These are phyloP conservation scores for Corynespora cassiicola DNA, from an alignment of 2,329 filamentous ascomycete species.

Conservation along the genomic window DNA sequence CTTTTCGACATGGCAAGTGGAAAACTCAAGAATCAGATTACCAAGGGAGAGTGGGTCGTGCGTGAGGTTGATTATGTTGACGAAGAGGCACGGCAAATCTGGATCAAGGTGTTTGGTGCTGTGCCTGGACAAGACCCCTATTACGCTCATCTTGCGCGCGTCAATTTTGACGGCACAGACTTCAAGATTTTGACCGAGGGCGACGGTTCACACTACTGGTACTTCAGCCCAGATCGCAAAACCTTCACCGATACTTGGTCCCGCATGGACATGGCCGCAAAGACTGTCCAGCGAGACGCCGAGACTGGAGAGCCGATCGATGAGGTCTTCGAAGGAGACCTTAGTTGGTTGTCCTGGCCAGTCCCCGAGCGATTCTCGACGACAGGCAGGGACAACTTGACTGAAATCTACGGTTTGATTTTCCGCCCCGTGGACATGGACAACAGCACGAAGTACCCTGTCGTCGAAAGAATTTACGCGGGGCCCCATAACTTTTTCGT, in stretches of 20 bases:
- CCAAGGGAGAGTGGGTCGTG: conserved; percentile 46
- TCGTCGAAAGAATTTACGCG: conserved; percentile 35
- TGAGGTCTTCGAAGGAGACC: conserved; percentile 20
- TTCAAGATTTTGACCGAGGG: conserved; percentile 31
- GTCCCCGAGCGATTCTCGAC: conserved; percentile 29
- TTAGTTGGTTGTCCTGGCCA: conserved; percentile 23
- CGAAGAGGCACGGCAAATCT: conserved; percentile 25
- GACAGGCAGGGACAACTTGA: conserved; percentile 29
- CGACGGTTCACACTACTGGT: conserved; percentile 28
- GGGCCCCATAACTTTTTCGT: conserved; percentile 32
- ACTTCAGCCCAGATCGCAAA: conserved; percentile 18
- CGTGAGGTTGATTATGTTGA: conserved; percentile 30
- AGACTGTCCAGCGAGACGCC: conserved; percentile 25
- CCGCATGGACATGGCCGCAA: conserved; percentile 28
- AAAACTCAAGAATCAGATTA: conserved; percentile 45
- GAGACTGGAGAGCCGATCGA: conserved; percentile 24
- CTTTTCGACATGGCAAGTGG: conserved; percentile 36
- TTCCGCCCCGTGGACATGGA: conserved; percentile 29
- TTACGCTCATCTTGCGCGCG: conserved; percentile 30
- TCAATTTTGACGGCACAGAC: conserved; percentile 32
- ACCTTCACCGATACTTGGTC: conserved; percentile 32
- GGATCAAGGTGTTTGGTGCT: conserved; percentile 26
- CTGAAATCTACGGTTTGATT: conserved; percentile 31
- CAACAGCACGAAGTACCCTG: conserved; percentile 30
- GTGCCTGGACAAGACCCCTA: conserved; percentile 30